Conservation (phyloP, 2,329 filamentous ascomycete species). For the Arthroderma sp. region DNA sequence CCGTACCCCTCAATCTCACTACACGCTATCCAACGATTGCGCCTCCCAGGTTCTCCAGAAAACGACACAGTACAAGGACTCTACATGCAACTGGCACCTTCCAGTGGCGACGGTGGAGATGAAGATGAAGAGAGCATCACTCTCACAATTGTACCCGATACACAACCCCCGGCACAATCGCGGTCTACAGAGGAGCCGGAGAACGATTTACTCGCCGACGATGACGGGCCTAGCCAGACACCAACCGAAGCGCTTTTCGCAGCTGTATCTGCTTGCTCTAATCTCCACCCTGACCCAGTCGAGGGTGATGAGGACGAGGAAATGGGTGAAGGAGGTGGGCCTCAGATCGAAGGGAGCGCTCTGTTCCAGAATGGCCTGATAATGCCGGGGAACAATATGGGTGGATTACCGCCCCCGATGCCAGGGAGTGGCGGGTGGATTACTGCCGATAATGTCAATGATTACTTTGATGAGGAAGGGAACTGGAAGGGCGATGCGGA, state of each 20-base stretch:
- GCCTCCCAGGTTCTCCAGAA: constrained; percentile 17
- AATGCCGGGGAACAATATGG: constrained; percentile 20
- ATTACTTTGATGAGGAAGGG: constrained; percentile 69
- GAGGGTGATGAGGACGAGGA: constrained; percentile 25
- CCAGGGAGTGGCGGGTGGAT: constrained; percentile 44
- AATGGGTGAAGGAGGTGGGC: constrained; percentile 14
- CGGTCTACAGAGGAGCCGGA: constrained; percentile 10
- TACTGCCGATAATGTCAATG: constrained; percentile 76
- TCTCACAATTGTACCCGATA: constrained; percentile 30
- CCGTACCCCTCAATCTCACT: constrained; percentile 37
- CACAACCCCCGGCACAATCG: constrained; percentile 8
- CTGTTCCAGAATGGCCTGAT: constrained; percentile 28
- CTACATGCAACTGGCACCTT: constrained; percentile 35
- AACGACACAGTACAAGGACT: constrained; percentile 28
- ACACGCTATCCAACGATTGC: constrained; percentile 35
- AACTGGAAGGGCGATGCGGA: constrained; percentile 60
- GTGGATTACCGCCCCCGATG: constrained; percentile 34
- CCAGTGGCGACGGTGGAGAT: constrained; percentile 16
- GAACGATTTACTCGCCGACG: constrained; percentile 14
- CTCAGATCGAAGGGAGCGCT: constrained; percentile 12
- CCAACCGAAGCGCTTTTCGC: constrained; percentile 30
- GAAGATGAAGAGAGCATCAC: constrained; percentile 30
- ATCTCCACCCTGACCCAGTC: constrained; percentile 35
- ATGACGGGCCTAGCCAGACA: constrained; percentile 22
- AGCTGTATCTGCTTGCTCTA: constrained; percentile 35